phyloP scores from a whole-genome alignment of 306 rosid species.

The Castanopsis chinensis region DNA sequence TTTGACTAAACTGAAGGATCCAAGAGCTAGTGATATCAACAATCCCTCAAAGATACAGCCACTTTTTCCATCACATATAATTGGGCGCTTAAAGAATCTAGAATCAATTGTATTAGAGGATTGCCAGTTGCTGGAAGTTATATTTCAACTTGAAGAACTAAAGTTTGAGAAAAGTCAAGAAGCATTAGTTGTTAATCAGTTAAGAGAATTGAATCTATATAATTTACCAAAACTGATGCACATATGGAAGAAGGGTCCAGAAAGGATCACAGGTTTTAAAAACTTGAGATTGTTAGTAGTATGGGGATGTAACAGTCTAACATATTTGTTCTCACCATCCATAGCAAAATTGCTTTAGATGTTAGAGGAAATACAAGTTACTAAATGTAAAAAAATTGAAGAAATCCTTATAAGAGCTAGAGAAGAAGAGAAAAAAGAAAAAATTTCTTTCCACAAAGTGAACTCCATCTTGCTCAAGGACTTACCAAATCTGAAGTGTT shows the following conservation, averaged over 20 bases:
- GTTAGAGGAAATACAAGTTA: too few species aligned
- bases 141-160: background rate
- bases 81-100: background rate
- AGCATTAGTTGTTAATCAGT: background rate
- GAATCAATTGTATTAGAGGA: rapidly evolving
- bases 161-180: background rate
- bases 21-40: background rate
- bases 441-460: background rate
- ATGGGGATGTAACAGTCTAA: rapidly evolving
- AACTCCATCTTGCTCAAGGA: too few species aligned
- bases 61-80: background rate
- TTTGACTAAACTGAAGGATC: too few species aligned
- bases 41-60: background rate
- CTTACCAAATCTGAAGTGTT: background rate
- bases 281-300: background rate
- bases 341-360: too few species aligned
- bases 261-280: too few species aligned
- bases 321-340: background rate
- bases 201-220: background rate
- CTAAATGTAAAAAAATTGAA: background rate
- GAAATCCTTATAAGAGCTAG: background rate
- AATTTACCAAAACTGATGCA: background rate
- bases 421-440: background rate
- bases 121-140: background rate
- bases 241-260: background rate